Percentiles rank a stretch among this genome's conserved stretches.
Conservation (phyloP, 306 rosid species). For the Albizia julibrissin region DNA sequence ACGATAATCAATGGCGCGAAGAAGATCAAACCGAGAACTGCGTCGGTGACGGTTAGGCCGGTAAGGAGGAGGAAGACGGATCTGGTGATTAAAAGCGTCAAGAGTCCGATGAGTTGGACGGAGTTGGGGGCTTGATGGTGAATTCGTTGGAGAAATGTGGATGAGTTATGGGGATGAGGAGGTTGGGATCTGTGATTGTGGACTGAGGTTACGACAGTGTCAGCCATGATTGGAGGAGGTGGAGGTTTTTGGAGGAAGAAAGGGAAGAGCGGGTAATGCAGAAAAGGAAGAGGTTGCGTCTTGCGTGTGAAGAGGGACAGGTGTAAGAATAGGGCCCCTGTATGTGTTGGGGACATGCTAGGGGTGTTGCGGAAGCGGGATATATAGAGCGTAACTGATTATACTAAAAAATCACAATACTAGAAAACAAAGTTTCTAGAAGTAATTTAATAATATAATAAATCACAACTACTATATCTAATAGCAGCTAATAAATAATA, state of each 20-base stretch:
- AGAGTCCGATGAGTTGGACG: conserved; percentile 61
- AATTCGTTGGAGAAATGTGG: conserved; percentile 46
- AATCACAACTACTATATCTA: no score
- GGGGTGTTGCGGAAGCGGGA: no score
- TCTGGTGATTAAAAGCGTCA: conserved; percentile 54
- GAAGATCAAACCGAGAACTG: conserved; percentile 43
- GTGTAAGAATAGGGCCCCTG: no score
- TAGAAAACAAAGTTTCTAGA: no score
- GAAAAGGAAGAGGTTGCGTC: no score
- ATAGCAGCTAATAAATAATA: no score
- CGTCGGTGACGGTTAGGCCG: conserved; percentile 47
- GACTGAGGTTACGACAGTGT: conserved; percentile 38
- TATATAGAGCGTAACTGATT: no score
- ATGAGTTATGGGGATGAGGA: not conserved
- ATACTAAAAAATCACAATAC: no score
- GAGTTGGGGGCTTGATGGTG: conserved; percentile 62
- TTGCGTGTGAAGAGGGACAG: no score
- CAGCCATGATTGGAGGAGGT: conserved; percentile 55
- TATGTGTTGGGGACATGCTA: no score
- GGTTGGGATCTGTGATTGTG: conserved; percentile 32
- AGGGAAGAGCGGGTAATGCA: not conserved
- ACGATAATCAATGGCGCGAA: conserved; percentile 56
- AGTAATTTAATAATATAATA: no score
- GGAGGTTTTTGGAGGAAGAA: not conserved
- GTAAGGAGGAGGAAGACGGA: conserved; percentile 57